Conservation (phyloP, 257 asterid genomes). For the Scutellaria galericulata region DNA sequence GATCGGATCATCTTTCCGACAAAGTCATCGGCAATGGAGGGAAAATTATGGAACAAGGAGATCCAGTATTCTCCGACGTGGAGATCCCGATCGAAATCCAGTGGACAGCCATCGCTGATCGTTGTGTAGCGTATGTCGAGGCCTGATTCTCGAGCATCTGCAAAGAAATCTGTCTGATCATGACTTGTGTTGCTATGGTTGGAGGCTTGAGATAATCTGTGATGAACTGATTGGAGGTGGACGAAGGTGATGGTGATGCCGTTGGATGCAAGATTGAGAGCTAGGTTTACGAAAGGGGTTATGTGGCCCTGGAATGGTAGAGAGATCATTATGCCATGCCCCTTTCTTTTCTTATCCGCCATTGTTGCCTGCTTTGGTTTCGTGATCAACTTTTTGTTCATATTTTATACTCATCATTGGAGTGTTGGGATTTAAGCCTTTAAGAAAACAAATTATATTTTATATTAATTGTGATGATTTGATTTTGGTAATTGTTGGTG, state of each 20-base stretch:
- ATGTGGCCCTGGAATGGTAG: constrained; percentile 75
- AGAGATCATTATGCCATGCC: constrained; percentile 64
- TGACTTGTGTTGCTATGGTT: constrained; percentile 1
- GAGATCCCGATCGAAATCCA: constrained; percentile 42
- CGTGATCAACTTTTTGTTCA: too few relatives aligned
- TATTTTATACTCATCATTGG: too few relatives aligned
- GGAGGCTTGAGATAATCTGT: constrained; percentile 42
- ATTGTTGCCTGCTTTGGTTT: too few relatives aligned
- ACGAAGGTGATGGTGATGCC: constrained; percentile 63
- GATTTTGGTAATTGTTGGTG: too few relatives aligned
- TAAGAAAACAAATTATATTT: too few relatives aligned
- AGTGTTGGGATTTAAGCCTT: too few relatives aligned
- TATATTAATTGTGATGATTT: too few relatives aligned
- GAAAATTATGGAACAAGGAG: constrained; percentile 33
- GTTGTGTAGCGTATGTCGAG: constrained; percentile 59
- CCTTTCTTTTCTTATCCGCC: constrained; percentile 8
- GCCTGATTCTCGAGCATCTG: constrained; percentile 43
- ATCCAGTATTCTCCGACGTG: constrained; percentile 34
- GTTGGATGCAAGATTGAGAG: constrained; percentile 65
- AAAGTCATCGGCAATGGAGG: constrained; percentile 48
- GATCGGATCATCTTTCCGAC: constrained; percentile 35
- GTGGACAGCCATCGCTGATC: constrained; percentile 51
- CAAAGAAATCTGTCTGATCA: constrained; percentile 32
- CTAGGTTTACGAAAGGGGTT: constrained; percentile 59
- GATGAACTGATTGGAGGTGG: constrained; percentile 56